These are phyloP conservation scores for Talaromyces liani DNA, from an alignment of 495 filamentous ascomycete genomes.

Conservation along the genomic window DNA sequence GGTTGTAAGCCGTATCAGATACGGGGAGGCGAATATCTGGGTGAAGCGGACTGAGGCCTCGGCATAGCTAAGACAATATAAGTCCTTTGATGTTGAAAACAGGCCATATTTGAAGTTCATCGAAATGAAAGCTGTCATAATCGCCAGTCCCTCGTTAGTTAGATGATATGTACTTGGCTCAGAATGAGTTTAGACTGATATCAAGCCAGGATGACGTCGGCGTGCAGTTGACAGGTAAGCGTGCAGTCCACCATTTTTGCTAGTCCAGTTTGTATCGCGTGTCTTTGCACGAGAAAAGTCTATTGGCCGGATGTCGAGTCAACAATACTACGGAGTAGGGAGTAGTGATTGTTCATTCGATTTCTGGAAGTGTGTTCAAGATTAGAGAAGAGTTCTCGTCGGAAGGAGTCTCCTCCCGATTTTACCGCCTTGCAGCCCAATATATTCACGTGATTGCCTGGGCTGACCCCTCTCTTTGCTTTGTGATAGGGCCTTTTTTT, in stretches of 20 bases:
- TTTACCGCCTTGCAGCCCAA: neutral
- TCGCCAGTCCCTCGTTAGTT: no score
- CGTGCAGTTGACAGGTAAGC: neutral
- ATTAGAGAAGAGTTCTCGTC: neutral
- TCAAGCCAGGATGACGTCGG: neutral
- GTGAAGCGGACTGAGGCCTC: no score
- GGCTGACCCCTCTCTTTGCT: conserved; percentile 4
- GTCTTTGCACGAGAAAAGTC: neutral
- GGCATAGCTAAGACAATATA: no score
- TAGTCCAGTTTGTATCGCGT: neutral
- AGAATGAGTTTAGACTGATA: neutral
- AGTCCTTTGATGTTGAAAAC: no score
- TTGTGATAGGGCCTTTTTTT: conserved; percentile 5
- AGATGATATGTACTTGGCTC: no score
- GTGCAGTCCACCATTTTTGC: neutral
- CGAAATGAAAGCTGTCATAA: no score
- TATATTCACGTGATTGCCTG: conserved; percentile 1
- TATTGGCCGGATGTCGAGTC: neutral
- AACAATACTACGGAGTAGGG: no score
- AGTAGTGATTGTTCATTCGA: neutral
- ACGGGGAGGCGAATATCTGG: no score
- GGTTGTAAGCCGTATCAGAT: no score
- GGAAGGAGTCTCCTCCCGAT: neutral
- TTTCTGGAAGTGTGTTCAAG: no score
- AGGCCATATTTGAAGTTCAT: no score